A percentile compares a stretch with the other conserved stretches of the same genome.
These are phyloP conservation scores for Bipolaris sorokiniana DNA, from an alignment of 2,329 filamentous ascomycete species.

Conservation along the genomic window DNA sequence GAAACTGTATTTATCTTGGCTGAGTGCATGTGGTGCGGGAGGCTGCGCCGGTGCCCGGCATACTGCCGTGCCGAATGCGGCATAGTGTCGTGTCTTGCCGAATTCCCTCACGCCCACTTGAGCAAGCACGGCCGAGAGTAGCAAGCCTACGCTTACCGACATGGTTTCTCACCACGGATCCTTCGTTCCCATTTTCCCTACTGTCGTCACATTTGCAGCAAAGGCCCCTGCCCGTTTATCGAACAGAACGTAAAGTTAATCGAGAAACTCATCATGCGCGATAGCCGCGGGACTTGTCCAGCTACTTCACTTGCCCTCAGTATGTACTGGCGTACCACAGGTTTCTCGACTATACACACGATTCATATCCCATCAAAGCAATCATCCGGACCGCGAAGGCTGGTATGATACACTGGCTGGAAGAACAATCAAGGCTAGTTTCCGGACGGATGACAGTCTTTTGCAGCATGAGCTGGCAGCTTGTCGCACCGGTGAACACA, in stretches of 20 bases:
- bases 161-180: neutral
- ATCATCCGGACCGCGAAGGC: conserved; percentile 16
- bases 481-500: conserved; percentile 38
- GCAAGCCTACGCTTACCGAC: neutral
- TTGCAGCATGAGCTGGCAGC: conserved; percentile 26
- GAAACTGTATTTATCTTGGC: too few species aligned
- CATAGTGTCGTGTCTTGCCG: neutral
- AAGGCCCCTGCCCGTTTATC: neutral
- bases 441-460: conserved; percentile 21
- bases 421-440: conserved; percentile 44
- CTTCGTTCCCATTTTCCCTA: neutral
- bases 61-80: neutral
- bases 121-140: conserved; percentile 1
- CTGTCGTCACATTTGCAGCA: neutral
- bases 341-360: conserved; percentile 17
- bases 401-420: conserved; percentile 22
- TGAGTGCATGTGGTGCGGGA: too few species aligned
- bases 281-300: conserved; percentile 2
- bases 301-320: conserved; percentile 13
- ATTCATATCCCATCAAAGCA: conserved; percentile 16
- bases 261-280: conserved; percentile 4
- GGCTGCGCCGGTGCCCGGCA: too few species aligned
- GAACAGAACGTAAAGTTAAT: neutral
- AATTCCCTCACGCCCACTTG: neutral
- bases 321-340: conserved; percentile 35